Evolutionary conservation across 2,329 filamentous ascomycete genomes (phyloP).

Genomic region (Zopfia rhizophila): DNA sequence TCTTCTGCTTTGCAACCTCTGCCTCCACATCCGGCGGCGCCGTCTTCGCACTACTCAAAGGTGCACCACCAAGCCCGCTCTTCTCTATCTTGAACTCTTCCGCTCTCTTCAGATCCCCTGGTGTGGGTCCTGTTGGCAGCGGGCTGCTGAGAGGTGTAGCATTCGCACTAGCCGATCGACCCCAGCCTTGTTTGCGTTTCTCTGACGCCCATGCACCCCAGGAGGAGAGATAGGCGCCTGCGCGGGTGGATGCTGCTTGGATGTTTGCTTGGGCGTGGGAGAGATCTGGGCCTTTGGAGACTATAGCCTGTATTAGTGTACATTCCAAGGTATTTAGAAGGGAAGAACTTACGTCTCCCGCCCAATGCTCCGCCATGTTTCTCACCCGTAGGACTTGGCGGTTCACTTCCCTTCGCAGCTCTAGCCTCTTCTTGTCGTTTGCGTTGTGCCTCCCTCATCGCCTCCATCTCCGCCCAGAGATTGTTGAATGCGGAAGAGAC

Average conservation of each 20-base stretch:
- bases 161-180: conserved; percentile 23
- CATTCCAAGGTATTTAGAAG: neutral
- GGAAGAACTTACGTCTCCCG: conserved; percentile 35
- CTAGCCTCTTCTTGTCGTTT: conserved; percentile 68
- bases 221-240: conserved; percentile 71
- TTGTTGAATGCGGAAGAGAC: conserved; percentile 87
- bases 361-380: conserved; percentile 10
- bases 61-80: conserved; percentile 12
- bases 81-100: conserved; percentile 40
- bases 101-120: conserved; percentile 38
- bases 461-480: conserved; percentile 90
- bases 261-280: conserved; percentile 65
- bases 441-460: conserved; percentile 77
- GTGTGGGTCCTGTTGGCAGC: conserved; percentile 28
- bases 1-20: conserved; percentile 10
- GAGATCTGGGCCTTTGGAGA: conserved; percentile 58
- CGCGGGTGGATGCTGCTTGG: conserved; percentile 63
- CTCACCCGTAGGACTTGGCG: conserved; percentile 11
- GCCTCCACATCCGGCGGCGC: conserved; percentile 22
- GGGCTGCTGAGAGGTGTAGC: conserved; percentile 35
- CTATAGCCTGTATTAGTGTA: conserved; percentile 12
- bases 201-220: conserved; percentile 76
- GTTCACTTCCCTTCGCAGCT: conserved; percentile 48
- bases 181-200: conserved; percentile 69
- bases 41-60: conserved; percentile 20